Percentiles rank a stretch among this genome's conserved stretches.
Conservation (phyloP, 2,329 filamentous ascomycete genomes). For the Fusarium algeriense region DNA sequence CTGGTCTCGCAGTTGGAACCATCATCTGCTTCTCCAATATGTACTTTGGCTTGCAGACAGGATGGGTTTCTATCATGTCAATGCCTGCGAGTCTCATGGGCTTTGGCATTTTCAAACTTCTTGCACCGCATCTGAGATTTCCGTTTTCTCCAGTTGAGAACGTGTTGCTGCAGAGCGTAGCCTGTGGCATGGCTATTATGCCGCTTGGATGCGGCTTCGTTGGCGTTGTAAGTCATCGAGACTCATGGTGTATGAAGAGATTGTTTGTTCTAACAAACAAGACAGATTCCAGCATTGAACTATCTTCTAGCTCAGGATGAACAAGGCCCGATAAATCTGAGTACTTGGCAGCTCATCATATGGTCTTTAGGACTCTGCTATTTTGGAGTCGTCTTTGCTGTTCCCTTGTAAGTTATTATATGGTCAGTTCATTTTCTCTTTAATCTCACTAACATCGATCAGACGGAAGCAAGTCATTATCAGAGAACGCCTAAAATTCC, state of each 20-base stretch:
- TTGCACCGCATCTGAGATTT: slow-evolving; percentile 77
- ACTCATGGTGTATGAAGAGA: neutral
- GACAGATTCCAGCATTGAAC: slow-evolving; percentile 85
- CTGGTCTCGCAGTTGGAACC: slow-evolving; percentile 85
- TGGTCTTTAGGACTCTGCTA: slow-evolving; percentile 96
- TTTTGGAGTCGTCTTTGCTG: slow-evolving; percentile 96
- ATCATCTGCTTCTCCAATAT: slow-evolving; percentile 97
- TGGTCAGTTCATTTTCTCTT: neutral
- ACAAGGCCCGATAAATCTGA: slow-evolving; percentile 79
- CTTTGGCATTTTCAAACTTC: slow-evolving; percentile 89
- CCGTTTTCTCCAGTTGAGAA: slow-evolving; percentile 97
- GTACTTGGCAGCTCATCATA: slow-evolving; percentile 81
- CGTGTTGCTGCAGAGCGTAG: slow-evolving; percentile 95
- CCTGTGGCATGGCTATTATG: slow-evolving; percentile 96
- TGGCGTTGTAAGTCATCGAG: slow-evolving; percentile 71
- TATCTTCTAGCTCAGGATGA: slow-evolving; percentile 84
- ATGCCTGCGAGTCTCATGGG: slow-evolving; percentile 96
- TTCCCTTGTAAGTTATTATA: slow-evolving; percentile 71
- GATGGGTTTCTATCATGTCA: slow-evolving; percentile 83
- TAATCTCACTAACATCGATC: slow-evolving; percentile 5
- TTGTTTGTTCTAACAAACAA: slow-evolving; percentile 8
- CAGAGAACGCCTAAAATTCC: slow-evolving; percentile 90
- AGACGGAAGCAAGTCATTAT: slow-evolving; percentile 91
- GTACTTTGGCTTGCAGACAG: slow-evolving; percentile 96
- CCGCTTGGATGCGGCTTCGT: slow-evolving; percentile 96